Evolutionary conservation across 345 rosid genomes (phyloP).

Genomic region (Cardamine chenopodiifolia): DNA sequence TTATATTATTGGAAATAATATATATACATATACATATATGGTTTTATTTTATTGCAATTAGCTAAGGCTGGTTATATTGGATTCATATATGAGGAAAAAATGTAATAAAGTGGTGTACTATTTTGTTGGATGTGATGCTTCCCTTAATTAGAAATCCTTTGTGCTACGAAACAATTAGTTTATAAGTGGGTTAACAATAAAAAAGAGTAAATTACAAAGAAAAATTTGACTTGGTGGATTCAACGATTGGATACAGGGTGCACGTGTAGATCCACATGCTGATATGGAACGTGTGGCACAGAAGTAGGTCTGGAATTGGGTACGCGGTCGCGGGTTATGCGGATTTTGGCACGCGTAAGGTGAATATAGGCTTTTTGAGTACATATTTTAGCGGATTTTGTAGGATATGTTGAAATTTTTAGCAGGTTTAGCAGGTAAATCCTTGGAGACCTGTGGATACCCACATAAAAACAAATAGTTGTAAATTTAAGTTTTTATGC

Average conservation of each 20-base stretch:
- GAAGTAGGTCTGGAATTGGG: too few species aligned
- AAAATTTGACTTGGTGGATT: background rate
- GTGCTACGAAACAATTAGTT: background rate
- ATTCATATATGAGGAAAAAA: constrained; percentile 9
- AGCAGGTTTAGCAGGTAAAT: too few species aligned
- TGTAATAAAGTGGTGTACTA: constrained; percentile 17
- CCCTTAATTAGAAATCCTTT: background rate
- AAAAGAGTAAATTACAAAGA: background rate
- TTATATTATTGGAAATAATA: background rate
- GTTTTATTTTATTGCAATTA: background rate
- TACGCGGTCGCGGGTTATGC: too few species aligned
- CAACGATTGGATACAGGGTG: constrained; percentile 20
- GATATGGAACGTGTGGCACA: constrained; percentile 33
- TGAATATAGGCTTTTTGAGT: too few species aligned
- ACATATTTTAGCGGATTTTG: too few species aligned
- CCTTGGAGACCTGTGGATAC: too few species aligned
- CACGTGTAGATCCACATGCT: constrained; percentile 35
- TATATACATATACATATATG: constrained; percentile 7
- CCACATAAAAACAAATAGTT: too few species aligned
- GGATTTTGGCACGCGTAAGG: too few species aligned
- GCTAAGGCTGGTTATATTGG: constrained; percentile 8
- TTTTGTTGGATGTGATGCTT: constrained; percentile 4
- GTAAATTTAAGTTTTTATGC: too few species aligned
- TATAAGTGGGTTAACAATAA: background rate
- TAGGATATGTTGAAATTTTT: too few species aligned